These are phyloP conservation scores for Kodamaea laetipori DNA, from an alignment of 805 yeast species.

Conservation along the genomic window DNA sequence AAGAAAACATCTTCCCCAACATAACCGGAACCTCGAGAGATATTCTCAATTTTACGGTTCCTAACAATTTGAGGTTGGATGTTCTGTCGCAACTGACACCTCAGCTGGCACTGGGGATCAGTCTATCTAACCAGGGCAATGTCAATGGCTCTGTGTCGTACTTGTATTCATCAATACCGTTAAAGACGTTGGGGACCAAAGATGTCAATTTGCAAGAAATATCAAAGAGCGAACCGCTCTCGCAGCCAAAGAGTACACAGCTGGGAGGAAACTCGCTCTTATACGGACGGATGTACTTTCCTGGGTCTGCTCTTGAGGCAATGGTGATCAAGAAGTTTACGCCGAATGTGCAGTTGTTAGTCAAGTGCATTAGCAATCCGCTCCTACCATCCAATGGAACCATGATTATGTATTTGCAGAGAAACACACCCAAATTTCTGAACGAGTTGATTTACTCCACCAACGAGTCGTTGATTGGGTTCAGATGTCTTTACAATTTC, in stretches of 20 bases:
- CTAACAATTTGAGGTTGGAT: slow-evolving; percentile 64
- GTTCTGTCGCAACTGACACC: slow-evolving; percentile 71
- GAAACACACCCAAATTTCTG: slow-evolving; percentile 60
- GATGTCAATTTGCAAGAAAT: slow-evolving; percentile 59
- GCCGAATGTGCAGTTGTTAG: slow-evolving; percentile 59
- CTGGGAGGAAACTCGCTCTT: slow-evolving; percentile 43
- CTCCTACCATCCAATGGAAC: slow-evolving; percentile 54
- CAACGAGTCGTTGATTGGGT: slow-evolving; percentile 80
- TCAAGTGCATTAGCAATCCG: slow-evolving; percentile 76
- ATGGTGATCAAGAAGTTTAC: slow-evolving; percentile 71
- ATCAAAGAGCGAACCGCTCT: background rate
- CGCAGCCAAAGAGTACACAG: slow-evolving; percentile 30
- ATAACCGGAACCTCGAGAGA: slow-evolving; percentile 70
- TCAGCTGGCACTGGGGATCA: slow-evolving; percentile 70
- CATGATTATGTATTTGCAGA: slow-evolving; percentile 70
- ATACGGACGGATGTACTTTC: slow-evolving; percentile 87
- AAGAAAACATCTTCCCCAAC: slow-evolving; percentile 74
- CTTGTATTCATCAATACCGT: slow-evolving; percentile 64
- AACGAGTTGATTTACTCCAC: slow-evolving; percentile 81
- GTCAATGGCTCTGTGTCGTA: slow-evolving; percentile 85
- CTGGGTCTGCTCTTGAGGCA: slow-evolving; percentile 84
- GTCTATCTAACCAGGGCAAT: slow-evolving; percentile 61
- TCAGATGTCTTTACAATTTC: slow-evolving; percentile 74
- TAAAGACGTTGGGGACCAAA: slow-evolving; percentile 54
- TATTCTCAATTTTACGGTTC: slow-evolving; percentile 72